Evolutionary conservation across 257 asterid genomes (phyloP).

Genomic region (Asclepias syriaca): DNA sequence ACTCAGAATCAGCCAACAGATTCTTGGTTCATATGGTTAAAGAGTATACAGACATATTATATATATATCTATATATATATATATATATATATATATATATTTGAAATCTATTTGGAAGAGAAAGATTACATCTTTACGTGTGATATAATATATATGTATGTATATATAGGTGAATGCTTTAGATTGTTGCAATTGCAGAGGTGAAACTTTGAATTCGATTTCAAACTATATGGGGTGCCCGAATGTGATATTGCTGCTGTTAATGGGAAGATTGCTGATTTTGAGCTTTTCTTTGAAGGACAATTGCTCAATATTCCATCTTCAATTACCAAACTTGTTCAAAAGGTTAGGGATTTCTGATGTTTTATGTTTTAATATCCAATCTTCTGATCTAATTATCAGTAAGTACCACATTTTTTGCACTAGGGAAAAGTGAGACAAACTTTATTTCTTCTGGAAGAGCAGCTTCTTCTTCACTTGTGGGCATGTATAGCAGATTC

Average conservation of each 20-base stretch:
- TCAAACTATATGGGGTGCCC: constrained; percentile 45
- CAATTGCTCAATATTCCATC: constrained; percentile 25
- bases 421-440: too few species aligned
- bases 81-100: neutral
- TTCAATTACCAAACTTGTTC: neutral
- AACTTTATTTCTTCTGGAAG: neutral
- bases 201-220: constrained; percentile 42
- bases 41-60: too few species aligned
- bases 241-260: constrained; percentile 43
- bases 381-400: too few species aligned
- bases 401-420: too few species aligned
- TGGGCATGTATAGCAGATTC: constrained; percentile 7
- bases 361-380: neutral
- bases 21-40: constrained; percentile 50
- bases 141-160: neutral
- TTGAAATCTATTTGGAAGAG: constrained; percentile 1
- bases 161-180: neutral
- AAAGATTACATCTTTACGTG: neutral
- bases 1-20: constrained; percentile 30
- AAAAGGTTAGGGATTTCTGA: constrained; percentile 8
- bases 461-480: constrained; percentile 2
- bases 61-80: neutral
- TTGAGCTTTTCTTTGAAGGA: constrained; percentile 29
- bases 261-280: constrained; percentile 35
- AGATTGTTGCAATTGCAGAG: constrained; percentile 29